Evolutionary conservation across 2,329 filamentous ascomycete species (phyloP), one percentile per base, ranked within the genome.

Genomic region (Fusarium subtropicale): DNA sequence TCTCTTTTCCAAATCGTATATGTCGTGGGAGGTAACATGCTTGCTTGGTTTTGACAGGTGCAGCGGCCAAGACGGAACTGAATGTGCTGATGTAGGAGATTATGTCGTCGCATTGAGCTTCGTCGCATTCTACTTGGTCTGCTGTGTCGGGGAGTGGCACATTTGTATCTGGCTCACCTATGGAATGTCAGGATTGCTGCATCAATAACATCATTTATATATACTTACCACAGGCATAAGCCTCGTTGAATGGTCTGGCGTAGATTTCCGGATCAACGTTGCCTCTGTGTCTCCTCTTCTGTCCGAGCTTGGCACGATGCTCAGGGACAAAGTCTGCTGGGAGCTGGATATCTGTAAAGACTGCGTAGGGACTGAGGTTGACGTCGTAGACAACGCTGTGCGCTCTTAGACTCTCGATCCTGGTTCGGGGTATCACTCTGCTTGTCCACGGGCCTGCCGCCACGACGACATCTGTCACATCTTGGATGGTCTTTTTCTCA

Each of bases 1-100:
- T 81, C 77, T 88, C 86, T 45, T 85, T 82, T n/a, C 90, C 88
- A 54, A 84, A 84, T 4, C 84, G 82, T 72, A 86, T 83, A 63
- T 94, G 91, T 70, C 91, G 92, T 1, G 96, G 96, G 51, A 99
- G 83, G 80, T 99, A 99, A 80, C 96, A 99, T 26, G 96, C 94
- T 81, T 99, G 96, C 71, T 90, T 88, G 7, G 88, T 87, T 58
- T 90, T 89, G 56, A 98, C 75, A 74, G 92, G 81, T 42, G 93
- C 86, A 59, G 91, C 80, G 71, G 88, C 84, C 74, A 97, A 81
- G 62, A 90, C 79, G n/a, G 90, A 79, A 73, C 87, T 86, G 76
- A 94, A 86, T 5, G 86, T 86, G 36, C 82, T 81, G 42, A 97
- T 90, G 69, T 97, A 94, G 45, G 94, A 89, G 41, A 93, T 85